These are phyloP conservation scores for Selaginella moellendorffii DNA, from an alignment of 75 land plant genomes.

Conservation along the genomic window DNA sequence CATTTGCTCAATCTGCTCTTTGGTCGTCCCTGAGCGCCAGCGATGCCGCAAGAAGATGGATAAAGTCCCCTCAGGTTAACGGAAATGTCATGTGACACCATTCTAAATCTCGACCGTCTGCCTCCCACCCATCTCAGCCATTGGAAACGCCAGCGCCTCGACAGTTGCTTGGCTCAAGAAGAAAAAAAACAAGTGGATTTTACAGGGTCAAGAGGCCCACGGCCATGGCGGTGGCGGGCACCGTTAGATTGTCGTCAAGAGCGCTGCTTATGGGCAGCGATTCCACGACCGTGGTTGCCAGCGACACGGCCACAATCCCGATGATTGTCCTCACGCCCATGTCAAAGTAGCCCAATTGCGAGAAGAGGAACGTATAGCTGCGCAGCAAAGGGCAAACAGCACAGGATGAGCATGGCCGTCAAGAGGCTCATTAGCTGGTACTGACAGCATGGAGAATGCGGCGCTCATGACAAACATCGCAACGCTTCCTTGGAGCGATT, in stretches of 20 bases:
- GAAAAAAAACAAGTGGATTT: too few relatives aligned
- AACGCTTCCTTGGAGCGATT: slow-evolving; percentile 56
- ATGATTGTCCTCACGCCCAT: slow-evolving; percentile 33
- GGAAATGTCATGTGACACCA: too few relatives aligned
- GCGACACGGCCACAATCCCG: slow-evolving; percentile 41
- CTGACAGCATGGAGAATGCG: slow-evolving; percentile 51
- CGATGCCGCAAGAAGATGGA: too few relatives aligned
- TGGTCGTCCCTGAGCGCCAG: too few relatives aligned
- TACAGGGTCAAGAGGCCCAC: slow-evolving; percentile 39
- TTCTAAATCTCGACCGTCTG: too few relatives aligned
- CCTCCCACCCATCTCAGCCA: too few relatives aligned
- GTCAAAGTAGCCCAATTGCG: slow-evolving; percentile 43
- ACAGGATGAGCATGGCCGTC: too few relatives aligned
- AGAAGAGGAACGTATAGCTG: slow-evolving; percentile 71
- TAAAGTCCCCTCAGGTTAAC: too few relatives aligned
- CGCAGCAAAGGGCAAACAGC: too few relatives aligned
- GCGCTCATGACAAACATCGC: slow-evolving; percentile 65
- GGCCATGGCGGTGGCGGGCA: slow-evolving; percentile 52
- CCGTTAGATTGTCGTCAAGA: slow-evolving; percentile 89
- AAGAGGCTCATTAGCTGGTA: neutral
- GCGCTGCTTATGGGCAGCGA: slow-evolving; percentile 73
- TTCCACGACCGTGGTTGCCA: slow-evolving; percentile 53
- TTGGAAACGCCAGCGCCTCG: too few relatives aligned
- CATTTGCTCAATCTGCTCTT: too few relatives aligned
- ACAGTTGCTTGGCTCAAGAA: too few relatives aligned